Evolutionary conservation across 2,329 filamentous ascomycete genomes (phyloP).

Genomic region (Ascochyta rabiei): DNA sequence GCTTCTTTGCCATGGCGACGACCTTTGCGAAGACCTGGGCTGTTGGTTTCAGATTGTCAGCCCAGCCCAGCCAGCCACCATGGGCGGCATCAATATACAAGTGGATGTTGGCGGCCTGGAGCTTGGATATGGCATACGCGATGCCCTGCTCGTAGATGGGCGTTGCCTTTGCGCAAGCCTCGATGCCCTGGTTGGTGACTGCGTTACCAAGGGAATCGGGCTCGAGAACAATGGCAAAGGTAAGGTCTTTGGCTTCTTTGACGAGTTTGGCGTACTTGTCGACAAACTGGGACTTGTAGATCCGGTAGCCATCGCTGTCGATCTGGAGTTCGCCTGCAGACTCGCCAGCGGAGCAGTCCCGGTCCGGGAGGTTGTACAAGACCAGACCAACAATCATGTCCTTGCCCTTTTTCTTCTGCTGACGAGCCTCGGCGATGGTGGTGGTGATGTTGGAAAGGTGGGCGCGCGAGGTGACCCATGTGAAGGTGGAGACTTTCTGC

Average conservation of each 20-base stretch:
- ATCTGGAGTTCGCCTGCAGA: conserved; percentile 79
- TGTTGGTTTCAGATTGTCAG: conserved; percentile 36
- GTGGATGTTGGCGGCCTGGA: conserved; percentile 36
- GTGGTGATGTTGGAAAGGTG: conserved; percentile 25
- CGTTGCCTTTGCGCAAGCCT: conserved; percentile 30
- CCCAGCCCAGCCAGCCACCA: conserved; percentile 40
- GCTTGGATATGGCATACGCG: conserved; percentile 36
- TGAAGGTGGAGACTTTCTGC: conserved; percentile 35
- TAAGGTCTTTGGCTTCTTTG: conserved; percentile 31
- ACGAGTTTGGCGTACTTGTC: conserved; percentile 35
- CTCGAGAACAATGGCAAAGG: conserved; percentile 39
- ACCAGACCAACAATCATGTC: conserved; percentile 55
- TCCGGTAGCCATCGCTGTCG: conserved; percentile 51
- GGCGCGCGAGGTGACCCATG: conserved; percentile 33
- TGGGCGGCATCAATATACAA: conserved; percentile 41
- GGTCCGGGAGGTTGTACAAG: conserved; percentile 94
- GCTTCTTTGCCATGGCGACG: conserved; percentile 29
- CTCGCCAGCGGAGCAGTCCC: conserved; percentile 80
- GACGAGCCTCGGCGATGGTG: conserved; percentile 31
- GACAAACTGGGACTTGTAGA: conserved; percentile 39
- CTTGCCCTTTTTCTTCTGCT: conserved; percentile 24
- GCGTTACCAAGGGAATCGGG: conserved; percentile 38
- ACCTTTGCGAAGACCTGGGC: conserved; percentile 35
- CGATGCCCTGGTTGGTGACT: conserved; percentile 34
- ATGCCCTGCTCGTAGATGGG: conserved; percentile 39